Base-by-base conservation (phyloP, 768 basidiomycete genomes). In the Russula emetica region DNA sequence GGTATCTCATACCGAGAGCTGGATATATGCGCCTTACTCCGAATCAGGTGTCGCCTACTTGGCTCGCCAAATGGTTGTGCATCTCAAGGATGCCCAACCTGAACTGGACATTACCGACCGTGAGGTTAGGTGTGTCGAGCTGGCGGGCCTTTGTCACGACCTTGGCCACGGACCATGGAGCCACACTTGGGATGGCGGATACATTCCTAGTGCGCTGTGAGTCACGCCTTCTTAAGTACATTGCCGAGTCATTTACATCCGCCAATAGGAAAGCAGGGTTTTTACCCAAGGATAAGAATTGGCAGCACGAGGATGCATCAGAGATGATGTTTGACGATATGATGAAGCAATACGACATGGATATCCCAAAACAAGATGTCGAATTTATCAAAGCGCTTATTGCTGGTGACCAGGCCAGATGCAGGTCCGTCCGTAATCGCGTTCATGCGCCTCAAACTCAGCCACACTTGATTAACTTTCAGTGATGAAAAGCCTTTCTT, bases 111-210 rank as follows among this genome's bases (percentile, higher is more conserved):
- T 93, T 62, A 85, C 84, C 0, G 79, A 85, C 50, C 80, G 89
- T 22, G 90, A 94, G 63, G 78, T 92, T 34, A 78, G 79, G 55
- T 93, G 92, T 63, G 85, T 93, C 20, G 86, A 88, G 62, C 76
- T 93, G 26, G 91, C 91, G 0, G 92, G 90, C 0, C 77, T 92
- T 3, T 92, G 90, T 61, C 92, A 93, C 68, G 91, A 93, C 72
- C 82, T 93, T 4, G 91, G 90, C 0, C 91, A 92, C 69, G 92
- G 92, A 0, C 91, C 91, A 0, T 92, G 88, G 85, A 87, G 85
- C 63, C 92, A 94, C 72, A 86, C 93, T 9, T 94, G 88, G 86
- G 91, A 94, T 66, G 75, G 76, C 8, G 70, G 77, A 58, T 92
- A 90, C 72, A 90, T 94, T 57, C 89, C 89, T 0, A 61, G 69